Percentiles rank a stretch among this genome's conserved stretches.
Evolutionary conservation across 495 filamentous ascomycete species (phyloP).

Genomic region (Annulohypoxylon maeteangense): DNA sequence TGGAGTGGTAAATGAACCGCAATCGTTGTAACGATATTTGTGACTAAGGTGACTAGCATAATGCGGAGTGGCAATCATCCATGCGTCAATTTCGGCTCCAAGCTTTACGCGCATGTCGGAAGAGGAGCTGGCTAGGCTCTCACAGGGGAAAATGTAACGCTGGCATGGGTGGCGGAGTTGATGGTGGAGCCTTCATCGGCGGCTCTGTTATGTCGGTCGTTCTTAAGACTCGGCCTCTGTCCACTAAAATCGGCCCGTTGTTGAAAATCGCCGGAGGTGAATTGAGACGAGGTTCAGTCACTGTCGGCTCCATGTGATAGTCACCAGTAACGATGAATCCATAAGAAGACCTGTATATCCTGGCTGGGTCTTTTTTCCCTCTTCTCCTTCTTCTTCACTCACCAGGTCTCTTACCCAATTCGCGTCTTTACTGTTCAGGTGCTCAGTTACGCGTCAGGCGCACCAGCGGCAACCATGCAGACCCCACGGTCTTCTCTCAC

Average conservation of each 20-base stretch:
- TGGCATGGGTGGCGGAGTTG: conserved; percentile 33
- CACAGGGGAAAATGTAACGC: conserved; percentile 5
- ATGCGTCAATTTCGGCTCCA: conserved; percentile 7
- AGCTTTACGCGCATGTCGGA: neutral
- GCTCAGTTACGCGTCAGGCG: neutral
- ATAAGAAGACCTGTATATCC: neutral
- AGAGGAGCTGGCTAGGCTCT: neutral
- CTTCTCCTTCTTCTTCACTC: neutral
- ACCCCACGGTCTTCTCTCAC: conserved; percentile 20
- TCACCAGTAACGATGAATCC: neutral
- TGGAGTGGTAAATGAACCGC: neutral
- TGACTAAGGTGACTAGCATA: neutral
- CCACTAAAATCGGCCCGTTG: conserved; percentile 31
- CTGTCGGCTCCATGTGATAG: neutral
- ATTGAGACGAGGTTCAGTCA: neutral
- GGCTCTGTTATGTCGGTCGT: conserved; percentile 22
- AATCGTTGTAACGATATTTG: neutral
- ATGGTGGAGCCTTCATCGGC: conserved; percentile 23
- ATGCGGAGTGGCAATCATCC: conserved; percentile 17
- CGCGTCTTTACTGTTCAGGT: neutral
- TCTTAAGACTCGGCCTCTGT: conserved; percentile 21
- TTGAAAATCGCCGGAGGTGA: conserved; percentile 20
- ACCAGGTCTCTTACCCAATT: neutral
- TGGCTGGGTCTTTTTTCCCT: neutral
- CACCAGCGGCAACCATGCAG: conserved; percentile 31